Base-by-base conservation (phyloP, 129 eudicot species). In the Saposhnikovia divaricata region DNA sequence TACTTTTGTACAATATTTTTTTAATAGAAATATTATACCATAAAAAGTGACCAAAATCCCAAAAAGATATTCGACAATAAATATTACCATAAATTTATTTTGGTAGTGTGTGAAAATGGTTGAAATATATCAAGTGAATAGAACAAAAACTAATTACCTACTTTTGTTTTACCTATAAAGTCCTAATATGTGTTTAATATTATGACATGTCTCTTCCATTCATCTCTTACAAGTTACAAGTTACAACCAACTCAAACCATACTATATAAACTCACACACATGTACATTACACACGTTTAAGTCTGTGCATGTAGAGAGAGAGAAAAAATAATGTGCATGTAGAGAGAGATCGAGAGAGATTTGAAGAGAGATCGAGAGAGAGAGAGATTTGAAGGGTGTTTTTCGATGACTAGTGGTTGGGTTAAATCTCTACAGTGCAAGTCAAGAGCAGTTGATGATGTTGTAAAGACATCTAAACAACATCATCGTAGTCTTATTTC, bases 381-480 rank as follows among this genome's bases (percentile, higher is more conserved):
- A 71, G 38, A 51, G 77, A 43, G 63, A 9, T 72, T 43, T 39
- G 13, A 14, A 34, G 37, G 2, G 37, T 34, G 37, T 34, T 66
- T 63, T 53, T 23, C 19, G 55, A 91, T 93, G 98, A 86, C 96
- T 76, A 84, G 88, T 42, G 90, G 91, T 53, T 94, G 98, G 98
- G 86, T 94, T 18, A 94, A 91, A 79, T 90, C 98, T 44, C 77
- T 91, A 44, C 96, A 94, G 48, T 94, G 98, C 93, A 94, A 94
- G 80, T 87, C 96, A 27, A 88, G 85, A 72, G 97, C 92, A 9
- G 80, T 79, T 6, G 93, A 91, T 82, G 97, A 93, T 87, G 96
- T 91, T 81, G 93, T 92, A 28, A 65, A 55, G 5, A 3, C 48
- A 12, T 23, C 48, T 12, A 47, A 69, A 59, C 79, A 84, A 72